Conservation (phyloP, 352 stramenopile species). For the Peronospora tabacina region DNA sequence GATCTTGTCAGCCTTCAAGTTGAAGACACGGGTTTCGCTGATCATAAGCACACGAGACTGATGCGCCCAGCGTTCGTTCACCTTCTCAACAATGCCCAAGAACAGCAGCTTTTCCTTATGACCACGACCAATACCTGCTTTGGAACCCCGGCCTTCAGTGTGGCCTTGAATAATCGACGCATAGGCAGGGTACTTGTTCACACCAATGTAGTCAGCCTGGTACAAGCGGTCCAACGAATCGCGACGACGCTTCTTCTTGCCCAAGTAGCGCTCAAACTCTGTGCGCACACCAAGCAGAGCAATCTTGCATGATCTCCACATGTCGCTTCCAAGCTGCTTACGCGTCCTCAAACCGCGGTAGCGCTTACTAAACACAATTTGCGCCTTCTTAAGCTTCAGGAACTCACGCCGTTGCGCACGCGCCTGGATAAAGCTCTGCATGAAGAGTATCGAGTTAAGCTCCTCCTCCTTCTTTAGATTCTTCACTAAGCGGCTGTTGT, state of each 20-base stretch:
- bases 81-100: slow-evolving; percentile 59
- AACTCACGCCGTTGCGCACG: slow-evolving; percentile 45
- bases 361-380: slow-evolving; percentile 71
- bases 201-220: slow-evolving; percentile 70
- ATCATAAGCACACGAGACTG: slow-evolving; percentile 72
- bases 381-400: slow-evolving; percentile 45
- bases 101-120: slow-evolving; percentile 61
- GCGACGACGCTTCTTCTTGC: slow-evolving; percentile 81
- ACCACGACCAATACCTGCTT: slow-evolving; percentile 18
- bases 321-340: slow-evolving; percentile 54
- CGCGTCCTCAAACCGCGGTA: slow-evolving; percentile 69
- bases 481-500: slow-evolving; percentile 38
- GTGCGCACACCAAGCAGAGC: slow-evolving; percentile 69
- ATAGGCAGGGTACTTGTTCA: slow-evolving; percentile 64
- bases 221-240: slow-evolving; percentile 71
- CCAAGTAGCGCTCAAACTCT: slow-evolving; percentile 77
- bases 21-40: slow-evolving; percentile 67
- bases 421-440: slow-evolving; percentile 64
- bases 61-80: slow-evolving; percentile 80
- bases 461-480: slow-evolving; percentile 53
- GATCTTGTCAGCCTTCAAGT: slow-evolving; percentile 80
- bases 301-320: slow-evolving; percentile 67
- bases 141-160: slow-evolving; percentile 23
- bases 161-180: slow-evolving; percentile 52
- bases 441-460: slow-evolving; percentile 61